Percentiles rank a stretch among this genome's conserved stretches.
phyloP scores from a whole-genome alignment of 2,329 filamentous ascomycete species.

The Colletotrichum salicis region DNA sequence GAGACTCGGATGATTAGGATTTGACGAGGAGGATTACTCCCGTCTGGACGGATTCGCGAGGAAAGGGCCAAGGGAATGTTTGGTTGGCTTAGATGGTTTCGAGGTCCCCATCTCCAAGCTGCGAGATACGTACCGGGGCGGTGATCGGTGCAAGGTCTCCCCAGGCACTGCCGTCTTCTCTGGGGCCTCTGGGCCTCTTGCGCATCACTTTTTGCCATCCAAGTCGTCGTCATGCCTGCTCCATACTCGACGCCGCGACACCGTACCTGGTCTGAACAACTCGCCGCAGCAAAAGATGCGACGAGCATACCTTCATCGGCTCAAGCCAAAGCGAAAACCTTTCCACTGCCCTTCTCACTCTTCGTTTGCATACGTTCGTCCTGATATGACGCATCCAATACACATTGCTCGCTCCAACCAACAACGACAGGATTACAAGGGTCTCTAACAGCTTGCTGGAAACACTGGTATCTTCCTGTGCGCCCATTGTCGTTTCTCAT shows the following conservation, averaged over 20 bases:
- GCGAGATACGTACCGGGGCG: neutral
- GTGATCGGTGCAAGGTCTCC: constrained; percentile 1
- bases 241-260: neutral
- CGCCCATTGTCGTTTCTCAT: neutral
- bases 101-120: neutral
- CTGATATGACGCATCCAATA: neutral
- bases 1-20: neutral
- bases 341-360: neutral
- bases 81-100: neutral
- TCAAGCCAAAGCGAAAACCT: no score
- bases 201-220: constrained; percentile 8
- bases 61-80: neutral
- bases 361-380: neutral
- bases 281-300: neutral
- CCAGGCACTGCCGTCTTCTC: neutral
- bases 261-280: neutral
- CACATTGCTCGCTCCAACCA: neutral
- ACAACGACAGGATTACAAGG: neutral
- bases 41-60: neutral
- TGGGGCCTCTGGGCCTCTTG: neutral
- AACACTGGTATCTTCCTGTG: neutral
- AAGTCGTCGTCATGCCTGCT: constrained; percentile 27
- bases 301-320: neutral
- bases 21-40: neutral
- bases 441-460: neutral